Evolutionary conservation across 352 stramenopile genomes (phyloP).

Genomic region (Globisporangium recalcitrans): DNA sequence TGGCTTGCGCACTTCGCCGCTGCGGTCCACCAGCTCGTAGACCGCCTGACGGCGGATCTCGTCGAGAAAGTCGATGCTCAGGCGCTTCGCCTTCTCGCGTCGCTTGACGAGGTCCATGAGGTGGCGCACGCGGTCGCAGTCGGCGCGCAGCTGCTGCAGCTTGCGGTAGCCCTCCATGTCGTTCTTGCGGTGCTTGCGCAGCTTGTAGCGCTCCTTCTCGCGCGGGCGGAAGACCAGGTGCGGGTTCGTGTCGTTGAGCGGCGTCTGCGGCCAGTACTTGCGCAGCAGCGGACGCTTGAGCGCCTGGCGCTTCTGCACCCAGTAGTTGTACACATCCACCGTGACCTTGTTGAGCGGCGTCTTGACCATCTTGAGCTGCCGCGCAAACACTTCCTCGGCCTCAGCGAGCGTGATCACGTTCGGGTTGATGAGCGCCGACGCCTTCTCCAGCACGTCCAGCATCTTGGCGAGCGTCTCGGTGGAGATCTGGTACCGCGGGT

Average conservation of each 20-base stretch:
- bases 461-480: constrained; percentile 67
- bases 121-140: constrained; percentile 90
- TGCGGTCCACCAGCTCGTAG: constrained; percentile 49
- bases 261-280: constrained; percentile 94
- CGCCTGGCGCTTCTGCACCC: constrained; percentile 90
- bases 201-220: constrained; percentile 97
- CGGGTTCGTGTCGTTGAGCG: constrained; percentile 96
- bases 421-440: constrained; percentile 72
- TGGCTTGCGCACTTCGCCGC: constrained; percentile 41
- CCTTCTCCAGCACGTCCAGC: constrained; percentile 86
- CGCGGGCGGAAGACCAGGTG: constrained; percentile 97
- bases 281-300: constrained; percentile 92
- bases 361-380: constrained; percentile 53
- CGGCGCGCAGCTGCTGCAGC: constrained; percentile 88
- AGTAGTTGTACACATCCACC: constrained; percentile 93
- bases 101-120: constrained; percentile 81
- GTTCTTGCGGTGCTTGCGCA: constrained; percentile 95
- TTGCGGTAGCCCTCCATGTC: constrained; percentile 95
- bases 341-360: constrained; percentile 69
- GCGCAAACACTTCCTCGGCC: constrained; percentile 71
- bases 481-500: constrained; percentile 75
- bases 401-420: constrained; percentile 68
- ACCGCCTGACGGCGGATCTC: constrained; percentile 65
- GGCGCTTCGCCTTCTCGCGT: constrained; percentile 80
- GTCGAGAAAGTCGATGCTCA: constrained; percentile 79